Conservation (phyloP, 305 asterid species). For the Fraxinus sp. region DNA sequence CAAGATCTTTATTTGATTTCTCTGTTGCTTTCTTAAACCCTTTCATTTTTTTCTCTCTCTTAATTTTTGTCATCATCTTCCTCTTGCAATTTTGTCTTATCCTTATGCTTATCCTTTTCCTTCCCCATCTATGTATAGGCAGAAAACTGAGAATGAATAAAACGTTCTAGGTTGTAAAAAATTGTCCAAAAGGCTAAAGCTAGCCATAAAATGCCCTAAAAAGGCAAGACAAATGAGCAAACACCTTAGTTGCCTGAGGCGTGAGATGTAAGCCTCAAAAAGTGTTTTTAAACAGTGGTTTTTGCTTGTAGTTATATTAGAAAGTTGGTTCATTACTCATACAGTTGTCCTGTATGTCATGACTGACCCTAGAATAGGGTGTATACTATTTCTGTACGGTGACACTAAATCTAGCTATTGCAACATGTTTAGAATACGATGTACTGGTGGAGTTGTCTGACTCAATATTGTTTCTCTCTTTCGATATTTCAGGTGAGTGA, state of each 20-base stretch:
- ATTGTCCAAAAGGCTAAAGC: background rate
- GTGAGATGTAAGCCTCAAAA: background rate
- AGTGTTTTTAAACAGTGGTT: background rate
- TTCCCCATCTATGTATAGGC: background rate
- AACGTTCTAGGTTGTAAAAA: background rate
- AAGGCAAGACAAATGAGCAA: background rate
- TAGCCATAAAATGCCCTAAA: background rate
- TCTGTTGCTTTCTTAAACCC: background rate
- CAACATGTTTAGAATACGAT: background rate
- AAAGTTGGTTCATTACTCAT: background rate
- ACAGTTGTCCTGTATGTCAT: background rate
- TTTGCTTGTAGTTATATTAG: background rate
- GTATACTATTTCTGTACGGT: background rate
- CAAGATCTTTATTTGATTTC: background rate
- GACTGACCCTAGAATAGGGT: background rate
- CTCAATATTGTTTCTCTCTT: conserved; percentile 23
- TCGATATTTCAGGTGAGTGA: conserved; percentile 73
- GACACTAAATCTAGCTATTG: background rate
- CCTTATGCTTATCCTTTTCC: background rate
- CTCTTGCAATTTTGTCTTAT: background rate
- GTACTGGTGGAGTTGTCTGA: background rate
- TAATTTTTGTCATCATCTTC: background rate
- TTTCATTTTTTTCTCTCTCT: background rate
- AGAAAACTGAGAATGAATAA: background rate
- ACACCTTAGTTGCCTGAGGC: background rate